Conservation (phyloP, 1,139 yeast species). For the Kodamaea alishanica region DNA sequence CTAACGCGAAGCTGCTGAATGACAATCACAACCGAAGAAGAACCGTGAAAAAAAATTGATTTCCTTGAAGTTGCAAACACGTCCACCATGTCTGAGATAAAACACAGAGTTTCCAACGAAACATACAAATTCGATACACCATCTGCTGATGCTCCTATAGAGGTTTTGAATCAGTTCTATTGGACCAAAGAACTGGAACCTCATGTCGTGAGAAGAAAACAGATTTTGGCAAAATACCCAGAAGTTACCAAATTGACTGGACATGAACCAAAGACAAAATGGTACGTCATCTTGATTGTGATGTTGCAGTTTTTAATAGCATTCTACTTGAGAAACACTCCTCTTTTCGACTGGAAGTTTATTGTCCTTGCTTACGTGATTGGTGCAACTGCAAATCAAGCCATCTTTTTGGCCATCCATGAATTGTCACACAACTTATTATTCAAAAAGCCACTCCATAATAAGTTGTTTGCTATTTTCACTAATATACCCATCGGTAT, state of each 20-base stretch:
- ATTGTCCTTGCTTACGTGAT: constrained; percentile 64
- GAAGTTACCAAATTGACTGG: constrained; percentile 79
- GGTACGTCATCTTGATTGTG: constrained; percentile 64
- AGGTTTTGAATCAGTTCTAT: constrained; percentile 57
- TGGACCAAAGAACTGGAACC: constrained; percentile 86
- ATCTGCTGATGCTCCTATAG: constrained; percentile 42
- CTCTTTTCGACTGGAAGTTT: constrained; percentile 54
- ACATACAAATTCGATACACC: constrained; percentile 41
- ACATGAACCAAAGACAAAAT: constrained; percentile 81
- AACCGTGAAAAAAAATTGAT: background rate
- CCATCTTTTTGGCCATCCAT: constrained; percentile 81
- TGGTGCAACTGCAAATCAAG: constrained; percentile 86
- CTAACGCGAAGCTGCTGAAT: no score
- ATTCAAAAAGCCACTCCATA: constrained; percentile 75
- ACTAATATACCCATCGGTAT: constrained; percentile 84
- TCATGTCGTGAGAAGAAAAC: constrained; percentile 69
- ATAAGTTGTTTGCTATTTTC: constrained; percentile 72
- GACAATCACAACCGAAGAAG: no score
- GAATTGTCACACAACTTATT: constrained; percentile 82
- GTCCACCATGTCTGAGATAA: constrained; percentile 25
- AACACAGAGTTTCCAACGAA: constrained; percentile 32
- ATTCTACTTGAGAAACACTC: constrained; percentile 52
- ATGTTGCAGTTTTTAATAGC: constrained; percentile 62
- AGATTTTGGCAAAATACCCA: constrained; percentile 71
- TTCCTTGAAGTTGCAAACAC: background rate